Evolutionary conservation across 345 rosid species (phyloP), one percentile per base, ranked within the genome.

Genomic region (Firmiana major): DNA sequence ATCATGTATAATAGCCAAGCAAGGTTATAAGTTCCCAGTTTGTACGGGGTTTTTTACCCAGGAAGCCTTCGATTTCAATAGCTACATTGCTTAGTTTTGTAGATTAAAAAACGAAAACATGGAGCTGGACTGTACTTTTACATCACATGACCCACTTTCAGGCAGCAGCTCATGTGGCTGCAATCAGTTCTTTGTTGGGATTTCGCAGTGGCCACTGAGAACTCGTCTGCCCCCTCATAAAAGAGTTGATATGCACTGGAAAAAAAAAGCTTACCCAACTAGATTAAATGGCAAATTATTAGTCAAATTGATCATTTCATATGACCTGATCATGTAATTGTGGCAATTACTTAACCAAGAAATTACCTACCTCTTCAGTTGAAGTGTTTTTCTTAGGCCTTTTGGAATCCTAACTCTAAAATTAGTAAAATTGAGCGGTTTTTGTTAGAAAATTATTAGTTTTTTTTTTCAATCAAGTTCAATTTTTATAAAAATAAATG

Each of bases 141-240:
- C 51, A 62, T 43, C 31, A 76, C n/a, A n/a, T 81, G 84, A 43
- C 85, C 85, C 82, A 74, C 75, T 7, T 48, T 36, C 75, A 75
- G 75, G 78, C 45, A 51, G 55, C 55, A 63, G 16, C 60, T 69
- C 86, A 82, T 80, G 87, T 84, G 86, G 78, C 74, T 54, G n/a
- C 48, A 73, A 64, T 64, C 84, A 81, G 81, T 43, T 71, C 60
- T 71, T 67, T 85, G 85, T 77, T 79, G 85, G 80, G 71, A 77
- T 77, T 83, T 80, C 79, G 75, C 78, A 77, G 62, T 71, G 76
- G 74, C 72, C 83, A 77, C 81, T 13, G 17, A 45, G 36, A 45
- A 68, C 6, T 67, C 72, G 17, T 66, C 54, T 67, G n/a, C 72
- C n/a, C n/a, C 34, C 13, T 43, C 72, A 43, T 67, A 45, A 43